Conservation (phyloP, 345 rosid genomes). For the Syzygium aqueum region DNA sequence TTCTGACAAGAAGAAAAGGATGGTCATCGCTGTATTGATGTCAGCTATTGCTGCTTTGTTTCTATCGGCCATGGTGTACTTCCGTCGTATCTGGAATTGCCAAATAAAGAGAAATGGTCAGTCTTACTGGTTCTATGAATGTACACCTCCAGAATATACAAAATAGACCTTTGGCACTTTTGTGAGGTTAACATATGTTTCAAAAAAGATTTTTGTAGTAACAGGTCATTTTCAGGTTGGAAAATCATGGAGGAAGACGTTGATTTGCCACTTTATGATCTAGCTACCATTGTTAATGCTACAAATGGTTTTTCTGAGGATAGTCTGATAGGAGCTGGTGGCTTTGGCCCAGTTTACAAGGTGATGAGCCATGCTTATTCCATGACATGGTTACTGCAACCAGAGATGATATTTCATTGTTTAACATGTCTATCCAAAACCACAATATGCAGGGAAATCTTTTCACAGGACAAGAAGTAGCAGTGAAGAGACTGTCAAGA, state of each 20-base stretch:
- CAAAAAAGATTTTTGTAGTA: no score
- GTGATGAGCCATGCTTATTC: not conserved
- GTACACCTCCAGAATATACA: not conserved
- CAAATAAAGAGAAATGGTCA: not conserved
- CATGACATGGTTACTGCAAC: not conserved
- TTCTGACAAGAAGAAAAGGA: not conserved
- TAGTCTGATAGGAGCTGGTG: conserved; percentile 39
- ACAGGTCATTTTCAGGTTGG: not conserved
- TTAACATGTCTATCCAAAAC: not conserved
- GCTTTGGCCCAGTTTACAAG: conserved; percentile 39
- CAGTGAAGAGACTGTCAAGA: conserved; percentile 36
- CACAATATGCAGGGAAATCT: conserved; percentile 26
- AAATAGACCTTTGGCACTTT: not conserved
- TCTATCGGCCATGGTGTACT: not conserved
- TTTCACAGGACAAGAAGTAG: conserved; percentile 28
- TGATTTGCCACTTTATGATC: conserved; percentile 24
- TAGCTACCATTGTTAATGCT: conserved; percentile 23
- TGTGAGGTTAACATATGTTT: not conserved
- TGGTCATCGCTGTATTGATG: not conserved
- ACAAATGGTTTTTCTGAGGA: conserved; percentile 17
- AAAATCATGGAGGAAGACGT: conserved; percentile 4
- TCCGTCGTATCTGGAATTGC: not conserved
- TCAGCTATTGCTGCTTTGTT: not conserved
- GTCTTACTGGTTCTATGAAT: not conserved
- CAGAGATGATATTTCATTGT: no score